Conservation (phyloP, 2,329 filamentous ascomycete species). For the Diplodia mutila region DNA sequence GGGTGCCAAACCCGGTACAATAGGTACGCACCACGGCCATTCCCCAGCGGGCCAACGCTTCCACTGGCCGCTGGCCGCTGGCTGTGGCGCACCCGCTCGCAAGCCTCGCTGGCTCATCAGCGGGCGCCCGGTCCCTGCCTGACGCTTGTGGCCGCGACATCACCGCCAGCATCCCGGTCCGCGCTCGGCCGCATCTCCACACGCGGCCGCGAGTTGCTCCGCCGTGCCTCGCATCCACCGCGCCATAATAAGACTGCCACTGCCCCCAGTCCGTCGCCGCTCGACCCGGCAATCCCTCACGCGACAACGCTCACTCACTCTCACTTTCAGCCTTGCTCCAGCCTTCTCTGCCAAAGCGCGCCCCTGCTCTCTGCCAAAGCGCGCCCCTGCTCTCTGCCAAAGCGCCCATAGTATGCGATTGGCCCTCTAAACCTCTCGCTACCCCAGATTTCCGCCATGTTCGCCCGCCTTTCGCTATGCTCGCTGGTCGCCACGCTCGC, state of each 20-base stretch:
- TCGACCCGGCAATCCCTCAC: conserved; percentile 24
- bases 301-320: conserved; percentile 6
- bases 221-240: conserved; percentile 13
- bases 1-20: no score
- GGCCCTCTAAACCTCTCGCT: conserved; percentile 2
- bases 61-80: neutral
- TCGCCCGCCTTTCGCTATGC: conserved; percentile 24
- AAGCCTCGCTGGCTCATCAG: neutral
- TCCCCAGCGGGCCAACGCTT: neutral
- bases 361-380: neutral
- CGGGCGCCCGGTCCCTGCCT: conserved; percentile 10
- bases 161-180: conserved; percentile 1
- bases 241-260: conserved; percentile 1
- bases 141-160: conserved; percentile 21
- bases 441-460: conserved; percentile 15
- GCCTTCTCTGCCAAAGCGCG: neutral
- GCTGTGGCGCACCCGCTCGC: conserved; percentile 11
- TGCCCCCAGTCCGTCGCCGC: neutral
- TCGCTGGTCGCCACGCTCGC: conserved; percentile 14
- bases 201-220: conserved; percentile 9
- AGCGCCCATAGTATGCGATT: conserved; percentile 16
- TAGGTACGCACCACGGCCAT: no score
- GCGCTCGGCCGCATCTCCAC: conserved; percentile 23
- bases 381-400: neutral
- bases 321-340: neutral